These are phyloP conservation scores for Penicillium sp. DNA, from an alignment of 2,329 filamentous ascomycete species.

Conservation along the genomic window DNA sequence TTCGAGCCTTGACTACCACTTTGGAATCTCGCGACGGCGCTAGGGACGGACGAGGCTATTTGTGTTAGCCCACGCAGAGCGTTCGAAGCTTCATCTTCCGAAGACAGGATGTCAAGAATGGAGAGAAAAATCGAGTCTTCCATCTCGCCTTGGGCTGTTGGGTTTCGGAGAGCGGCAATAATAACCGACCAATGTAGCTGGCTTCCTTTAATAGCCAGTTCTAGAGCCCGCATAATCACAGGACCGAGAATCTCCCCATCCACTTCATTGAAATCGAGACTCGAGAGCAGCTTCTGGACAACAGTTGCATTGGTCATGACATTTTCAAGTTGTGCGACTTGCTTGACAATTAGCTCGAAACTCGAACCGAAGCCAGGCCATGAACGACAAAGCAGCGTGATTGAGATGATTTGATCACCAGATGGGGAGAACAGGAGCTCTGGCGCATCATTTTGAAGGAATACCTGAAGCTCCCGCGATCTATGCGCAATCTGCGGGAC, in stretches of 20 bases:
- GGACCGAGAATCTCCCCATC: constrained; percentile 39
- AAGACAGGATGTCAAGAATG: constrained; percentile 48
- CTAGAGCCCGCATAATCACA: constrained; percentile 42
- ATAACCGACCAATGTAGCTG: constrained; percentile 45
- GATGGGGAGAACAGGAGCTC: constrained; percentile 72
- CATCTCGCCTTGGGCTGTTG: constrained; percentile 38
- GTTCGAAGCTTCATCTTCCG: constrained; percentile 40
- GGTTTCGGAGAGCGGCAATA: constrained; percentile 44
- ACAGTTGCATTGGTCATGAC: constrained; percentile 39
- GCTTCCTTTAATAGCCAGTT: constrained; percentile 42
- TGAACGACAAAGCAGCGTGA: constrained; percentile 62
- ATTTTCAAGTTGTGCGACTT: constrained; percentile 38
- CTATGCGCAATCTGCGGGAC: constrained; percentile 47
- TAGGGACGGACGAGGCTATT: constrained; percentile 46
- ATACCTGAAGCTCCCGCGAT: constrained; percentile 52
- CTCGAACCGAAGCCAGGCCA: constrained; percentile 47
- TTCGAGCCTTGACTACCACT: constrained; percentile 52
- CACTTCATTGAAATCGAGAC: constrained; percentile 43
- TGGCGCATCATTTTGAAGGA: constrained; percentile 62
- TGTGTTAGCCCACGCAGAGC: constrained; percentile 52
- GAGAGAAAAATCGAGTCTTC: constrained; percentile 42
- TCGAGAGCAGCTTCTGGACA: constrained; percentile 46
- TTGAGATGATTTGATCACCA: constrained; percentile 67
- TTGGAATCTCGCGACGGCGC: constrained; percentile 50
- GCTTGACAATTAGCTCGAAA: constrained; percentile 42